These are phyloP conservation scores for Pisolithus tinctorius DNA, from an alignment of 768 basidiomycete species.

Conservation along the genomic window DNA sequence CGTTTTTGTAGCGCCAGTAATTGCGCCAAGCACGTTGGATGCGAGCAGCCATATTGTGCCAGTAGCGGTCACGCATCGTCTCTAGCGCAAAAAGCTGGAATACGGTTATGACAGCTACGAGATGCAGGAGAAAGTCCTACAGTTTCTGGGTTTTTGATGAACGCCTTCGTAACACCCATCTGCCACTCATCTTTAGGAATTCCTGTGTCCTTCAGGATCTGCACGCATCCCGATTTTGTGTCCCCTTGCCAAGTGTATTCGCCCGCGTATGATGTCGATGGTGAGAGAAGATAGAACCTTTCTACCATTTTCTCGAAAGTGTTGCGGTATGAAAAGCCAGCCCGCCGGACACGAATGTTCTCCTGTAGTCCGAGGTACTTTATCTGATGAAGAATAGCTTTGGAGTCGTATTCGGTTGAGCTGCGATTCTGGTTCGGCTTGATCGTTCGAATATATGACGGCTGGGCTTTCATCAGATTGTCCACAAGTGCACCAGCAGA, in stretches of 20 bases:
- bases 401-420: constrained; percentile 83
- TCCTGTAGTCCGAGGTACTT: constrained; percentile 98
- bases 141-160: constrained; percentile 99
- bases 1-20: constrained; percentile 91
- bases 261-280: constrained; percentile 94
- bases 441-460: constrained; percentile 98
- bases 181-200: constrained; percentile 98
- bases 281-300: constrained; percentile 92
- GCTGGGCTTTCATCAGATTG: constrained; percentile 95
- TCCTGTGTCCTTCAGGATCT: constrained; percentile 90
- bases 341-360: constrained; percentile 94
- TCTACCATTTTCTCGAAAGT: constrained; percentile 99
- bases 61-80: constrained; percentile 97
- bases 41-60: constrained; percentile 98
- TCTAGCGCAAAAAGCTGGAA: constrained; percentile 90
- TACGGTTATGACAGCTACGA: not conserved
- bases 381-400: constrained; percentile 96
- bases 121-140: constrained; percentile 36
- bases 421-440: constrained; percentile 98
- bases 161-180: constrained; percentile 97
- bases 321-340: constrained; percentile 97
- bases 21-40: constrained; percentile 97
- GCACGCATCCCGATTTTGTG: constrained; percentile 83
- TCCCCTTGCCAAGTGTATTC: constrained; percentile 97
- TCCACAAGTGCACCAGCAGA: constrained; percentile 97